Base-by-base conservation (phyloP, 495 filamentous ascomycete species). In the Hyaloscypha hepaticicola region DNA sequence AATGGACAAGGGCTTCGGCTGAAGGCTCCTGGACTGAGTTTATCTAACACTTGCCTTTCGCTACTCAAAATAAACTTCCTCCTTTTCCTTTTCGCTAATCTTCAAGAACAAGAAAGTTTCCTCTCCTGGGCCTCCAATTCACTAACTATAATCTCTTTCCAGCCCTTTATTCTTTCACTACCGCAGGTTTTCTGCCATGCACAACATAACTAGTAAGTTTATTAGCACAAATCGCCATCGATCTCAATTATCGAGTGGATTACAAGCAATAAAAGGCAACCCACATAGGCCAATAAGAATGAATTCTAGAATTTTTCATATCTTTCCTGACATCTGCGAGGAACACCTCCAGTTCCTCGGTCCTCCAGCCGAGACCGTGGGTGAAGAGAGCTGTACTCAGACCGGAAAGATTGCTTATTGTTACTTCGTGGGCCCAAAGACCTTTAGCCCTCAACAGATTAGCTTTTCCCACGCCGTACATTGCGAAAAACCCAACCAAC, bases 271-370 rank as follows among this genome's bases (percentile, higher is more conserved):
- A n/a, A n/a, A n/a, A 27, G 50, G 50, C 3, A 52, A 14, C 55
- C 55, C 33, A 68, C 66, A 66, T 52, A 33, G 67, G 66, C 22
- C 60, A 71, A 56, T 71, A 81, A 1, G 72, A 74, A 72, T 85
- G 80, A 26, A 79, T 72, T 6, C 70, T 74, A 24, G 74, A 69
- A 68, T 85, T 77, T 58, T 73, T 72, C 49, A 85, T 60, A 48
- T 82, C 81, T 14, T 74, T 72, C 61, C 76, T 71, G 22, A 82
- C 74, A 21, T 79, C 76, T 19, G 76, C 77, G 8, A 81, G 69
- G 49, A 82, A 70, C 1, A 76, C 79, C 61, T 82, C 75, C 24
- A 83, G 75, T 64, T 82, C 73, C 27, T 74, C 71, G 28, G 5
- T 66, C 58, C n/a, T 73, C 79, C 79, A 85, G 2, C 81, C 80